Conservation (phyloP, 306 rosid genomes). For the Oxytropis ochrocephala region DNA sequence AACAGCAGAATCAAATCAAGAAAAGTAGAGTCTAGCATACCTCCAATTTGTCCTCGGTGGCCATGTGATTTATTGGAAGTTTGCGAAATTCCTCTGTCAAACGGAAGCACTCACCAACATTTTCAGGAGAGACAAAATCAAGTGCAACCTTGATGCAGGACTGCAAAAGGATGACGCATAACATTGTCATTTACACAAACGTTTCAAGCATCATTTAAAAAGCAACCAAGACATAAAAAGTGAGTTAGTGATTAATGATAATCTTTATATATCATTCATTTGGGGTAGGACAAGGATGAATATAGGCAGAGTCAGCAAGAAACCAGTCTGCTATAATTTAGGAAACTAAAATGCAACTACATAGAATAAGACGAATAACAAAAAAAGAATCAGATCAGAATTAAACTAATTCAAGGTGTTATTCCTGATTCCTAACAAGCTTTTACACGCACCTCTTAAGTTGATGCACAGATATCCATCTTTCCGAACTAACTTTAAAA, state of each 20-base stretch:
- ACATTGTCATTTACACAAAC: neutral
- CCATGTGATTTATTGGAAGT: slow-evolving; percentile 60
- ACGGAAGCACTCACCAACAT: slow-evolving; percentile 66
- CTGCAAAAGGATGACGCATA: slow-evolving; percentile 27
- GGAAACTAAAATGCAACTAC: neutral
- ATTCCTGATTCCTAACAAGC: neutral
- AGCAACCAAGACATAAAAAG: neutral
- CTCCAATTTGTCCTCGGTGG: slow-evolving; percentile 70
- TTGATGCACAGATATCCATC: too few species aligned
- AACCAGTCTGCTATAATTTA: neutral
- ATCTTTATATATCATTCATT: too few species aligned
- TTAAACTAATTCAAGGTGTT: neutral
- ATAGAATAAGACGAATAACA: neutral
- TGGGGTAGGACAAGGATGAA: neutral
- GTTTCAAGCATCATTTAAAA: neutral
- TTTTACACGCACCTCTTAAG: too few species aligned
- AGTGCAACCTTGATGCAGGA: slow-evolving; percentile 87
- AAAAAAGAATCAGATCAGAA: neutral
- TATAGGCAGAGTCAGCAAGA: neutral
- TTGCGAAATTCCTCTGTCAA: slow-evolving; percentile 70
- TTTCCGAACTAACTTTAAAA: too few species aligned
- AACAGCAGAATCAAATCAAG: neutral
- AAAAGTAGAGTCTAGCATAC: slow-evolving; percentile 25
- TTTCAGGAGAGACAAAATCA: slow-evolving; percentile 90
- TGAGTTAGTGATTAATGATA: neutral